Evolutionary conservation across 352 stramenopile genomes (phyloP).

Genomic region (Globisporangium mamillatum): DNA sequence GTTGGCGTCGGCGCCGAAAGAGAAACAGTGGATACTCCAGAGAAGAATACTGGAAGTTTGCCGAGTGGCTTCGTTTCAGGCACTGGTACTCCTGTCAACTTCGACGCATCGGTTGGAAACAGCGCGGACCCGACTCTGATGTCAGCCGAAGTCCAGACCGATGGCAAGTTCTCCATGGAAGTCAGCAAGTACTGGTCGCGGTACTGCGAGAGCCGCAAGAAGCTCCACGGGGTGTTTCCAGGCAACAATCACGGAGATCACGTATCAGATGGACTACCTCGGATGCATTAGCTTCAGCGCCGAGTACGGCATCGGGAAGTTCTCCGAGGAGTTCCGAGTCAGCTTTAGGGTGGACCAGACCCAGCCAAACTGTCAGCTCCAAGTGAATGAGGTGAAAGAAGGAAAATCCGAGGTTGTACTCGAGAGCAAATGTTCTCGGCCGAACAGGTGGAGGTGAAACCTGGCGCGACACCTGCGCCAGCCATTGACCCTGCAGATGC

Average conservation of each 20-base stretch:
- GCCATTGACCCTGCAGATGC: background rate
- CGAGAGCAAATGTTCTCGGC: background rate
- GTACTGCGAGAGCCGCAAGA: background rate
- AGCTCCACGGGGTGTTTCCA: background rate
- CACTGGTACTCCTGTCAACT: background rate
- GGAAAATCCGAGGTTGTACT: background rate
- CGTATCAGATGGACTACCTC: background rate
- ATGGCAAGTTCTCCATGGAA: conserved; percentile 2
- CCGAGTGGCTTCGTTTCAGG: background rate
- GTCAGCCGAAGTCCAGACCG: background rate
- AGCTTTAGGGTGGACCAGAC: conserved; percentile 1
- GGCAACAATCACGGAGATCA: background rate
- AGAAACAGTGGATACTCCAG: background rate
- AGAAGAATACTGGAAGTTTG: background rate
- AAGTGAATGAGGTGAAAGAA: background rate
- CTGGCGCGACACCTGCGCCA: background rate
- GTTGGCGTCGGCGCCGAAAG: background rate
- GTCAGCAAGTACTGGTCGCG: background rate
- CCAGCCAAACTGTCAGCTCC: background rate
- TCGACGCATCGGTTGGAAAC: background rate
- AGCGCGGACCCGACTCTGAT: background rate
- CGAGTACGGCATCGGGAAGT: background rate
- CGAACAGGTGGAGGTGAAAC: background rate
- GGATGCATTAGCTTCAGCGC: background rate
- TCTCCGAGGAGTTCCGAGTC: background rate